A percentile compares a stretch with the other conserved stretches of the same genome.
phyloP scores from a whole-genome alignment of 768 basidiomycete species.

The Russula griseocarnosa region DNA sequence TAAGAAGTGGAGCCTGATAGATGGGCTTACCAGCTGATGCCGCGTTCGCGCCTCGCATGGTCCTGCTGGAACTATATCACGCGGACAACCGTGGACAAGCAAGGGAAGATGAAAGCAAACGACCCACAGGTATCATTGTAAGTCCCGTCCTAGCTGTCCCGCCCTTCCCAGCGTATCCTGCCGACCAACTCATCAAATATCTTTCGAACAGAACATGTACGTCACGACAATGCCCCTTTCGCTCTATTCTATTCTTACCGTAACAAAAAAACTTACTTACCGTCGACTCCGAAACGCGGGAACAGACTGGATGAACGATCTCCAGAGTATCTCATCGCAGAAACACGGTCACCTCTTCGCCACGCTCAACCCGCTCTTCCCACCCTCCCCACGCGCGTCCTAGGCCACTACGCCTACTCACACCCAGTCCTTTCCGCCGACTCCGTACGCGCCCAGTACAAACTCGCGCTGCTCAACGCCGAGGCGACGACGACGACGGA shows the following conservation, averaged over 20 bases:
- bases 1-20: background rate
- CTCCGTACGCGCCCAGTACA: conserved; percentile 53
- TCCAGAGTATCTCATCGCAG: background rate
- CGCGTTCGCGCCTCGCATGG: conserved; percentile 55
- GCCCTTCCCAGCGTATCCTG: too few species aligned
- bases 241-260: background rate
- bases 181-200: background rate
- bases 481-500: conserved; percentile 29
- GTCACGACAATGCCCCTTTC: background rate
- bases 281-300: background rate
- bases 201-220: conserved; percentile 9
- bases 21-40: conserved; percentile 57
- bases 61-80: conserved; percentile 82
- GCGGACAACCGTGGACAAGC: conserved; percentile 38
- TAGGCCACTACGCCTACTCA: conserved; percentile 56
- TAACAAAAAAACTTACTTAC: background rate
- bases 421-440: conserved; percentile 62
- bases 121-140: conserved; percentile 36
- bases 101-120: conserved; percentile 42
- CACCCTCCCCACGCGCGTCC: conserved; percentile 45
- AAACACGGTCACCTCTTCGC: conserved; percentile 3
- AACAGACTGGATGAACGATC: conserved; percentile 8
- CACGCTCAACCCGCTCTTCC: conserved; percentile 32
- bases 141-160: background rate
- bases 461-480: conserved; percentile 45